Percentiles rank a stretch among this genome's conserved stretches.
Conservation (phyloP, 2,329 filamentous ascomycete species). For the Cadophora malorum region DNA sequence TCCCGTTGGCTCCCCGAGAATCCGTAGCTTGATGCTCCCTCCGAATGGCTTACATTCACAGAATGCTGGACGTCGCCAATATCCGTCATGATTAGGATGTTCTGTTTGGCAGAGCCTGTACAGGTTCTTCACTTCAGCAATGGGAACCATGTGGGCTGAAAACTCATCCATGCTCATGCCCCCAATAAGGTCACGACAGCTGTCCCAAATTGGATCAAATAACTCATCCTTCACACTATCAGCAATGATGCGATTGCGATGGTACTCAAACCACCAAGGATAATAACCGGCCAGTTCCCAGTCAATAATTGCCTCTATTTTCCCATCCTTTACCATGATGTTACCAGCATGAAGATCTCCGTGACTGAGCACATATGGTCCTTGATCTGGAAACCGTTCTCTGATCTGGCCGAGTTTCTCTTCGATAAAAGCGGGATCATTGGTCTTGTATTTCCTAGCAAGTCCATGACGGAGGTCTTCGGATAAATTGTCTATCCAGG, state of each 20-base stretch:
- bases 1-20: conserved; percentile 17
- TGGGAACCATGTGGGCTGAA: not conserved
- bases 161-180: conserved; percentile 22
- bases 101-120: not conserved
- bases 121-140: conserved; percentile 8
- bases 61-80: conserved; percentile 26
- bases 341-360: conserved; percentile 48
- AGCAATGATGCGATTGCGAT: not conserved
- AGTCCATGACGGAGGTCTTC: conserved; percentile 28
- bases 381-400: conserved; percentile 28
- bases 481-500: conserved; percentile 31
- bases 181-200: not conserved
- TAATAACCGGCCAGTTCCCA: conserved; percentile 49
- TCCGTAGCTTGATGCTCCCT: not conserved
- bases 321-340: conserved; percentile 49
- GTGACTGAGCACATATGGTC: conserved; percentile 49
- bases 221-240: conserved; percentile 13
- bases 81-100: not conserved
- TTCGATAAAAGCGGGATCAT: conserved; percentile 27
- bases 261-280: conserved; percentile 50
- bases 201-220: conserved; percentile 18
- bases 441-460: conserved; percentile 23
- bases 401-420: conserved; percentile 26
- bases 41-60: conserved; percentile 27
- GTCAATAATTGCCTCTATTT: conserved; percentile 49